Evolutionary conservation across 2,329 filamentous ascomycete genomes (phyloP).

Genomic region (Trichoderma endophyticum): DNA sequence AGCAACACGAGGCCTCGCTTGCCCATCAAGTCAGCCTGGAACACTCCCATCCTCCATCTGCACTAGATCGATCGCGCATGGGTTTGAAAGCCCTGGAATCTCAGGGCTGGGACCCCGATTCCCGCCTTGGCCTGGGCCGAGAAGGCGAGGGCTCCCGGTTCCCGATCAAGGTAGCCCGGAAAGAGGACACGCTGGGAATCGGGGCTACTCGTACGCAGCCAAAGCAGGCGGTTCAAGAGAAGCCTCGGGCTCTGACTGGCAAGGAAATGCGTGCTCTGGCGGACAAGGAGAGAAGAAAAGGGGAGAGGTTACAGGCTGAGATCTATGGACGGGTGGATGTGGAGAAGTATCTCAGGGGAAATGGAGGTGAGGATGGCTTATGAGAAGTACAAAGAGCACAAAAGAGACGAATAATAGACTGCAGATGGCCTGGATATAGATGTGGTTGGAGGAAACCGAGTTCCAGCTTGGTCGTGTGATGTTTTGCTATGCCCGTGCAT

Average conservation of each 20-base stretch:
- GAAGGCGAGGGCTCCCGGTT: conserved; percentile 68
- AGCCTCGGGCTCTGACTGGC: conserved; percentile 58
- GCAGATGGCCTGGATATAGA: neutral
- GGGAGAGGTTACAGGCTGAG: conserved; percentile 62
- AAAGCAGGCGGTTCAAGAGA: conserved; percentile 43
- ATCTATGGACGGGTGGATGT: conserved; percentile 76
- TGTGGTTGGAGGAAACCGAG: neutral
- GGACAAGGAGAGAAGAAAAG: conserved; percentile 52
- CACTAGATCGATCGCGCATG: conserved; percentile 67
- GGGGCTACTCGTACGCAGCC: conserved; percentile 50
- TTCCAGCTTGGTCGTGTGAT: neutral
- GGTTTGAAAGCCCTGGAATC: conserved; percentile 63
- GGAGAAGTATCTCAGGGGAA: conserved; percentile 64
- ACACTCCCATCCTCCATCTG: conserved; percentile 70
- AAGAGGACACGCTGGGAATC: conserved; percentile 72
- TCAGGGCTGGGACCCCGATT: conserved; percentile 73
- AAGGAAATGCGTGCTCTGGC: conserved; percentile 49
- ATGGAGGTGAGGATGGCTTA: conserved; percentile 27
- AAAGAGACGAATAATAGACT: neutral
- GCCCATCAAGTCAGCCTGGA: conserved; percentile 68
- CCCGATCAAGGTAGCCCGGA: conserved; percentile 69
- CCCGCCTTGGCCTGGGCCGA: conserved; percentile 67
- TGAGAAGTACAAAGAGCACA: neutral
- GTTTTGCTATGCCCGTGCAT: neutral
- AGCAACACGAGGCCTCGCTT: conserved; percentile 58